Conservation (phyloP, 345 rosid species). For the Abelmoschus esculentus region DNA sequence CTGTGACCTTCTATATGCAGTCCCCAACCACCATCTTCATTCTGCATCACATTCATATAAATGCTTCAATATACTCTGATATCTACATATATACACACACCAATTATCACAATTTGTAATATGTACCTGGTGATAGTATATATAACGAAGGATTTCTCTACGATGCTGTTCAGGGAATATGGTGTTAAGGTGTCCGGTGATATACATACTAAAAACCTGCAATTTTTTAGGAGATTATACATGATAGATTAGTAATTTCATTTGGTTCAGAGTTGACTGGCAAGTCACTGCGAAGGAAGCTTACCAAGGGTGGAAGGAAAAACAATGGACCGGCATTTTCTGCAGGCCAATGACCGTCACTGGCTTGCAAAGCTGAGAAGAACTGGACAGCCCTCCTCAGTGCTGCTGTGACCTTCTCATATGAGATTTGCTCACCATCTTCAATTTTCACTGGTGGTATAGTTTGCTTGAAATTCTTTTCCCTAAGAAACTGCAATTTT, state of each 20-base stretch:
- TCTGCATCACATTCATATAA: slow-evolving; percentile 13
- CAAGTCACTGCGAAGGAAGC: slow-evolving; percentile 7
- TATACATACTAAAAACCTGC: slow-evolving; percentile 32
- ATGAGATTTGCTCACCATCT: slow-evolving; percentile 33
- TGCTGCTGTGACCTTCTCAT: slow-evolving; percentile 40
- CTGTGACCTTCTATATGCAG: slow-evolving; percentile 48
- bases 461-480: slow-evolving; percentile 44
- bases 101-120: neutral
- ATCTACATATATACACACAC: neutral
- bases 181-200: slow-evolving; percentile 39
- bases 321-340: slow-evolving; percentile 57
- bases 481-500: slow-evolving; percentile 40
- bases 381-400: slow-evolving; percentile 36
- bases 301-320: slow-evolving; percentile 54
- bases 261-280: neutral
- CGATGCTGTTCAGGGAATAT: slow-evolving; percentile 31
- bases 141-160: slow-evolving; percentile 41
- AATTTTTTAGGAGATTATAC: neutral
- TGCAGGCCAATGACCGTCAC: slow-evolving; percentile 70
- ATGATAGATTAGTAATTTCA: neutral
- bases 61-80: neutral
- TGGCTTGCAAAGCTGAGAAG: slow-evolving; percentile 55
- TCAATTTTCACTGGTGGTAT: slow-evolving; percentile 39
- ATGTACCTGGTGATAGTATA: slow-evolving; percentile 38
- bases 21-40: slow-evolving; percentile 59